A percentile compares a stretch with the other conserved stretches of the same genome.
Conservation (phyloP, 1,284 basidiomycete genomes). For the Mycosarcoma mackinlayi region DNA sequence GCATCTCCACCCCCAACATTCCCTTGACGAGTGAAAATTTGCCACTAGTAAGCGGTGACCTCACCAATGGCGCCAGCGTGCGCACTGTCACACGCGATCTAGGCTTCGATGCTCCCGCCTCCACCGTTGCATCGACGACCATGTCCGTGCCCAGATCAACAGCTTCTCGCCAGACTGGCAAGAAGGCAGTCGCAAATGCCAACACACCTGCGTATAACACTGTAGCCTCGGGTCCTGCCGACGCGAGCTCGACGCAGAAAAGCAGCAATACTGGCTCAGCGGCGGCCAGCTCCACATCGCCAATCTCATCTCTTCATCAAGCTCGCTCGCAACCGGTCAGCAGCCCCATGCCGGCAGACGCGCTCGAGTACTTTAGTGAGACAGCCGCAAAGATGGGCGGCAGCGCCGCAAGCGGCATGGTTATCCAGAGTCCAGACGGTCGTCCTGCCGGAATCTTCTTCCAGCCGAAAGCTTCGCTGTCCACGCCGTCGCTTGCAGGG, state of each 20-base stretch:
- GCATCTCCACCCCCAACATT: constrained; percentile 1
- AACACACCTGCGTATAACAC: too few species aligned
- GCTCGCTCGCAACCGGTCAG: constrained; percentile 25
- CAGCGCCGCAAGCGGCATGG: constrained; percentile 82
- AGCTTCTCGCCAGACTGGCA: constrained; percentile 13
- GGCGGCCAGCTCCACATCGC: constrained; percentile 7
- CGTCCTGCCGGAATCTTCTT: constrained; percentile 94
- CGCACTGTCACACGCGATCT: constrained; percentile 12
- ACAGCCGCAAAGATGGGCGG: constrained; percentile 77
- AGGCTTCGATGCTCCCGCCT: neutral
- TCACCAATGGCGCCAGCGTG: constrained; percentile 12
- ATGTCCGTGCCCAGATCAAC: constrained; percentile 15
- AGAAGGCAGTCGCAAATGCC: neutral
- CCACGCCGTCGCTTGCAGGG: constrained; percentile 18
- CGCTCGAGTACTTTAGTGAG: constrained; percentile 87
- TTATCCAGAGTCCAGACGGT: constrained; percentile 92
- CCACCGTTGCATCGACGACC: constrained; percentile 15
- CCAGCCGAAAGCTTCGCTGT: constrained; percentile 73
- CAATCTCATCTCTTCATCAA: constrained; percentile 8
- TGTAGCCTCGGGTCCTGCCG: constrained; percentile 1
- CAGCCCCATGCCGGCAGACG: constrained; percentile 71
- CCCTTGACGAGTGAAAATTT: constrained; percentile 30
- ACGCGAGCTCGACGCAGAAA: constrained; percentile 18
- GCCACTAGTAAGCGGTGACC: constrained; percentile 12
- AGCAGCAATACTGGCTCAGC: constrained; percentile 11